These are phyloP conservation scores for Mrakia blollopis DNA, from an alignment of 768 basidiomycete genomes.

Conservation along the genomic window DNA sequence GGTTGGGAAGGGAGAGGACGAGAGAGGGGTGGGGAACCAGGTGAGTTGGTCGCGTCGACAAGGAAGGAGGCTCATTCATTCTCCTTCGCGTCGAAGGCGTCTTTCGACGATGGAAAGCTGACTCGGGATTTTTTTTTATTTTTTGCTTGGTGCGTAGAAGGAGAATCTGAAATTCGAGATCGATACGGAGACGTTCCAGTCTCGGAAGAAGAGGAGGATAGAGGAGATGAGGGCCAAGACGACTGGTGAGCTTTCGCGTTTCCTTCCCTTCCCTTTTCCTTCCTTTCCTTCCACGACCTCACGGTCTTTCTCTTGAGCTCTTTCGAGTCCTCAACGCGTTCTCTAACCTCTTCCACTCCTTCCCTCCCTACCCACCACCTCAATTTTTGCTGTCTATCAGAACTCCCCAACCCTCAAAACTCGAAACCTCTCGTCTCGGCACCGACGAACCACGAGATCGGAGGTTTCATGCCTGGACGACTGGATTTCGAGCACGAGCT, in stretches of 20 bases:
- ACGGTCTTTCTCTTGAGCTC: background rate
- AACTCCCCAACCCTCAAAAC: constrained; percentile 45
- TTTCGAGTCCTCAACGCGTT: background rate
- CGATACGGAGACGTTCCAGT: constrained; percentile 76
- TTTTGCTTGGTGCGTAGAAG: background rate
- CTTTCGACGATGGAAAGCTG: background rate
- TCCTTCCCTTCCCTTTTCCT: background rate
- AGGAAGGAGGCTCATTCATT: background rate
- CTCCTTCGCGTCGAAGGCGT: background rate
- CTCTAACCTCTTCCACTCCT: background rate
- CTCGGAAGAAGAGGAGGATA: constrained; percentile 81
- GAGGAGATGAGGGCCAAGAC: constrained; percentile 58
- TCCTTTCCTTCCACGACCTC: background rate
- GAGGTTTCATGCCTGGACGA: constrained; percentile 90
- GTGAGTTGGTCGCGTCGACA: constrained; percentile 1
- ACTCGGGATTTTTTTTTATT: constrained; percentile 47
- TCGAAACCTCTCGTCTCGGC: constrained; percentile 77
- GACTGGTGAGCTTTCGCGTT: constrained; percentile 37
- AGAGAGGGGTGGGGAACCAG: background rate
- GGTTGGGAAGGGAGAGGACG: constrained; percentile 14
- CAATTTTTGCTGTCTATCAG: constrained; percentile 39
- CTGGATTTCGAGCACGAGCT: constrained; percentile 96
- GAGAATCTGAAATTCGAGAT: constrained; percentile 54
- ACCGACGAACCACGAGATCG: constrained; percentile 81
- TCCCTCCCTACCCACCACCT: constrained; percentile 47